Evolutionary conservation across 1,284 basidiomycete genomes (phyloP).

Genomic region (Apiotrichum montevideense): DNA sequence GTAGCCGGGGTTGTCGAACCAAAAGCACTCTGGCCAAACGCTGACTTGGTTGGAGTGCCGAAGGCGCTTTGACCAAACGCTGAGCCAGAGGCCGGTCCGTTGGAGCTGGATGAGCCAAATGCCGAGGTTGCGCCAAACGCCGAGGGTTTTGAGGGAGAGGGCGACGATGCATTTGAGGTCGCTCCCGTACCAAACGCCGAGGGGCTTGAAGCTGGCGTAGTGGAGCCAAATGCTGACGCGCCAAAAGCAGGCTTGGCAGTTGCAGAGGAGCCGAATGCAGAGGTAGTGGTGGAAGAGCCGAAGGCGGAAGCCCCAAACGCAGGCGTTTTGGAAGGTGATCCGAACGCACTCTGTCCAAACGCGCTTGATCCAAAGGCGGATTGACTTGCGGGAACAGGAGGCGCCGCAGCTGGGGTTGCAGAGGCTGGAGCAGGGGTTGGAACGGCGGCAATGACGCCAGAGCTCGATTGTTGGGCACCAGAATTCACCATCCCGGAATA

Average conservation of each 20-base stretch:
- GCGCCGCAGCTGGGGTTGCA: background rate
- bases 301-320: constrained; percentile 10
- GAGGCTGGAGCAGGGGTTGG: constrained; percentile 6
- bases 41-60: background rate
- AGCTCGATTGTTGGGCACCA: background rate
- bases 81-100: background rate
- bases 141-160: background rate
- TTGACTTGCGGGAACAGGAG: background rate
- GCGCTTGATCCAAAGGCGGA: constrained; percentile 7
- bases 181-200: background rate
- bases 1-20: background rate
- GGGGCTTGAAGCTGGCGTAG: background rate
- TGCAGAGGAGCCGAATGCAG: constrained; percentile 6
- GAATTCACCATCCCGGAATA: constrained; percentile 47
- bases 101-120: constrained; percentile 12
- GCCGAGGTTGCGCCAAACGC: constrained; percentile 2
- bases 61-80: constrained; percentile 5
- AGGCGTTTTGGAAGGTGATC: background rate
- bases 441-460: background rate
- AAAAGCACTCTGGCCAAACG: constrained; percentile 16
- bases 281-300: constrained; percentile 2
- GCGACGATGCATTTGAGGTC: background rate
- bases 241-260: background rate
- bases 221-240: constrained; percentile 6
- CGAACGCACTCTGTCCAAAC: constrained; percentile 18